Conservation (phyloP, 345 rosid species). For the Arabidopsis arenosa region DNA sequence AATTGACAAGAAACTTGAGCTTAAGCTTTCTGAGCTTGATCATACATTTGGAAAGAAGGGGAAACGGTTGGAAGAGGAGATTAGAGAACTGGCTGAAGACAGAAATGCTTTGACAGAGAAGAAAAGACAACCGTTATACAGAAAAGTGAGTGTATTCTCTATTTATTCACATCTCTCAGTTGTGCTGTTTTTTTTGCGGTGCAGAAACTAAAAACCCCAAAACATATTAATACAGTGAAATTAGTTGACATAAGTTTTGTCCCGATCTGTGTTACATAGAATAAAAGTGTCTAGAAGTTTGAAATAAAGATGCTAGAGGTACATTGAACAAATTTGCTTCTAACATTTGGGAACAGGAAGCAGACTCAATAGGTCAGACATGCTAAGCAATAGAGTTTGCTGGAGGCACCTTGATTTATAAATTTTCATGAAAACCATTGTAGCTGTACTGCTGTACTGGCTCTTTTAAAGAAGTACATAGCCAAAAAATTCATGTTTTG, state of each 20-base stretch:
- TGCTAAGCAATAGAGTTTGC: slow-evolving; percentile 8
- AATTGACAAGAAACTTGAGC: slow-evolving; percentile 83
- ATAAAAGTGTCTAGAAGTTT: background rate
- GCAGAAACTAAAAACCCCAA: background rate
- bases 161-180: background rate
- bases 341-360: background rate
- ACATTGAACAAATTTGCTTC: background rate
- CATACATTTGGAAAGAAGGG: slow-evolving; percentile 95
- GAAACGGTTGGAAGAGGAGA: slow-evolving; percentile 88
- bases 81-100: slow-evolving; percentile 89
- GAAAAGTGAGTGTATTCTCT: slow-evolving; percentile 60
- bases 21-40: slow-evolving; percentile 83
- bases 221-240: background rate
- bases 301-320: background rate
- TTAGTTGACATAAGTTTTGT: background rate
- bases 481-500: slow-evolving; percentile 3
- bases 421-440: background rate
- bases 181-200: background rate
- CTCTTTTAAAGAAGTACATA: background rate
- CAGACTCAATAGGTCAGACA: background rate
- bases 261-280: slow-evolving; percentile 3
- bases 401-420: background rate
- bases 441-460: background rate
- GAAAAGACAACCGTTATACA: slow-evolving; percentile 79
- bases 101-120: slow-evolving; percentile 88